These are phyloP conservation scores for Aspergillus ellipticus DNA, from an alignment of 495 filamentous ascomycete species.

Conservation along the genomic window DNA sequence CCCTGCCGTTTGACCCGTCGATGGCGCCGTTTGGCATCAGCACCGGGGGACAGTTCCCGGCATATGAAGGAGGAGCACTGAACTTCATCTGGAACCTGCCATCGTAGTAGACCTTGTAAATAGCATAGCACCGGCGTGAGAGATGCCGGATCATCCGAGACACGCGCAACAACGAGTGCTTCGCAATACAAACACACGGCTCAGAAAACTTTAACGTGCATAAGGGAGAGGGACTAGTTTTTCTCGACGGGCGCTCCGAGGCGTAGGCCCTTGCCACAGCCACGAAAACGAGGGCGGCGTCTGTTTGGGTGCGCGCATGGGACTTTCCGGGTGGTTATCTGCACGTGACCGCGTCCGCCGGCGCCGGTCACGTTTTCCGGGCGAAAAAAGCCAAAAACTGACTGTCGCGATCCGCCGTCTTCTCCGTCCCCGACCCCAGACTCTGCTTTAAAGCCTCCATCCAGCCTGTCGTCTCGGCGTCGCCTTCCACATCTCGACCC, in stretches of 20 bases:
- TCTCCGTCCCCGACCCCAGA: slow-evolving; percentile 8
- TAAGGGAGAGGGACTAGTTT: not conserved
- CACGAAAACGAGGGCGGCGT: not conserved
- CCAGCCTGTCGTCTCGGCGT: not conserved
- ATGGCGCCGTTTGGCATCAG: slow-evolving; percentile 53
- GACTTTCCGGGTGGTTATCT: slow-evolving; percentile 11
- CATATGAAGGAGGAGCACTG: slow-evolving; percentile 46
- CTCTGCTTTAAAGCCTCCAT: slow-evolving; percentile 2
- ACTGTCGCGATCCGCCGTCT: slow-evolving; percentile 8
- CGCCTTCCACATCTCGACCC: not conserved
- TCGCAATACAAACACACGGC: too few relatives aligned
- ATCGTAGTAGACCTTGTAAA: slow-evolving; percentile 19
- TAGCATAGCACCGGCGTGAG: not conserved
- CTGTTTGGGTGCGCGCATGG: not conserved
- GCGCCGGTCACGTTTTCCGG: slow-evolving; percentile 17
- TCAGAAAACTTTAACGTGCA: slow-evolving; percentile 2
- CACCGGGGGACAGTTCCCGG: slow-evolving; percentile 42
- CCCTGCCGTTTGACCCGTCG: slow-evolving; percentile 49
- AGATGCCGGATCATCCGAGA: not conserved
- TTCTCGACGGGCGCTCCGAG: not conserved
- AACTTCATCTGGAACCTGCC: slow-evolving; percentile 53
- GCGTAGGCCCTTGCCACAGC: not conserved
- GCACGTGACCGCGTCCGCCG: slow-evolving; percentile 11
- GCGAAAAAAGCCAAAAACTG: slow-evolving; percentile 15
- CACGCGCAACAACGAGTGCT: too few relatives aligned